Evolutionary conservation across 805 yeast species (phyloP).

Genomic region (Metschnikowia santaceciliae): DNA sequence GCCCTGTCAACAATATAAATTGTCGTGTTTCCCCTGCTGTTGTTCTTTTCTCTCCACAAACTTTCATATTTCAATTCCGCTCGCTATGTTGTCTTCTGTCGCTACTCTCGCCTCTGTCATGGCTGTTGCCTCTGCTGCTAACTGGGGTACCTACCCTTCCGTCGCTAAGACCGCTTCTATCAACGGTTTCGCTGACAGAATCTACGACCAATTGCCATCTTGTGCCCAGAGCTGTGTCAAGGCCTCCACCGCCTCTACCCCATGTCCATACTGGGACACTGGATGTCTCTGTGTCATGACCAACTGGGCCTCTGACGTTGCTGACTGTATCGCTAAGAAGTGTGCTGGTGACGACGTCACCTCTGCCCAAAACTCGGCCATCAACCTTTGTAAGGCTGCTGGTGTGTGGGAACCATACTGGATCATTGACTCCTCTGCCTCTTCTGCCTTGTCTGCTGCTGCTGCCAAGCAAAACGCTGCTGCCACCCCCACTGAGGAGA

Average conservation of each 20-base stretch:
- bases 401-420: slow-evolving; percentile 36
- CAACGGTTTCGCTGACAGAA: slow-evolving; percentile 40
- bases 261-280: slow-evolving; percentile 46
- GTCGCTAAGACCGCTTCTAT: slow-evolving; percentile 39
- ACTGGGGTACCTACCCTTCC: slow-evolving; percentile 30
- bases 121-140: slow-evolving; percentile 17
- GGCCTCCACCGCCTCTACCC: slow-evolving; percentile 31
- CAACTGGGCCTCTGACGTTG: slow-evolving; percentile 29
- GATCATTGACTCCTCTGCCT: slow-evolving; percentile 23
- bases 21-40: background rate
- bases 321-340: slow-evolving; percentile 27
- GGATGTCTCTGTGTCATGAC: slow-evolving; percentile 45
- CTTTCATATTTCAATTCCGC: background rate
- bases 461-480: slow-evolving; percentile 14
- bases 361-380: slow-evolving; percentile 28
- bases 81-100: slow-evolving; percentile 14
- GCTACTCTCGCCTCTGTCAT: slow-evolving; percentile 15
- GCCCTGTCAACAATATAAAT: background rate
- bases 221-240: slow-evolving; percentile 37
- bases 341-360: slow-evolving; percentile 29
- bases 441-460: slow-evolving; percentile 26
- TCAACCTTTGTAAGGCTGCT: slow-evolving; percentile 30
- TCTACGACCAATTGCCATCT: slow-evolving; percentile 29
- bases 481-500: slow-evolving; percentile 6
- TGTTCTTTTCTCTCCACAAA: background rate